Conservation (phyloP, 306 rosid genomes). For the Echinosophora koreensis region DNA sequence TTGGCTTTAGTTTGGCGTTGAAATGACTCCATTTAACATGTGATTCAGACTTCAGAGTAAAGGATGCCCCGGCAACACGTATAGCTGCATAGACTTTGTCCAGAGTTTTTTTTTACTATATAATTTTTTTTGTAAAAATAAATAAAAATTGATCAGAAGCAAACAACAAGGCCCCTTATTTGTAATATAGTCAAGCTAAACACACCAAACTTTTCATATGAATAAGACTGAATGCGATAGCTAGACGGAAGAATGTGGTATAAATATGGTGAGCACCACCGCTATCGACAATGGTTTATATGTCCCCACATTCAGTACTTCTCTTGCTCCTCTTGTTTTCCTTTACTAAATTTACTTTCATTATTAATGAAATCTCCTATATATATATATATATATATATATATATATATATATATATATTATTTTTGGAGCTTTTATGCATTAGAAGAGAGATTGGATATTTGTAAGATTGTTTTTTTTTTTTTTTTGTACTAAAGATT, state of each 20-base stretch:
- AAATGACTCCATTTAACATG: conserved; percentile 21
- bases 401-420: too few species aligned
- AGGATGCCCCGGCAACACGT: not conserved
- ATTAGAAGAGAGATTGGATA: too few species aligned
- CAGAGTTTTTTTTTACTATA: too few species aligned
- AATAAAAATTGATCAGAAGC: not conserved
- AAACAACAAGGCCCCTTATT: conserved; percentile 19
- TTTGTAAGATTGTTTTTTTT: too few species aligned
- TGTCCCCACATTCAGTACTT: conserved; percentile 38
- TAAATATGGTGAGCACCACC: conserved; percentile 41
- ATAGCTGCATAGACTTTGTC: not conserved
- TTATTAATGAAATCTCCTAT: not conserved
- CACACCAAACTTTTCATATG: conserved; percentile 39
- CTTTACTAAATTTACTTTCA: conserved; percentile 18
- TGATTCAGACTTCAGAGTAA: not conserved
- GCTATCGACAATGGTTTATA: conserved; percentile 41
- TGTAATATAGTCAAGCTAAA: conserved; percentile 1
- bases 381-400: too few species aligned
- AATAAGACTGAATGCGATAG: conserved; percentile 30
- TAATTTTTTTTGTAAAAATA: not conserved
- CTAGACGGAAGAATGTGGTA: conserved; percentile 41
- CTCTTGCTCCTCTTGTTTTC: conserved; percentile 26
- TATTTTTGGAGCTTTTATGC: too few species aligned
- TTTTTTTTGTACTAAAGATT: too few species aligned
- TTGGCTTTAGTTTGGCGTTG: conserved; percentile 37